phyloP scores from a whole-genome alignment of 1,139 yeast species.

The Suhomyces coccinellae region DNA sequence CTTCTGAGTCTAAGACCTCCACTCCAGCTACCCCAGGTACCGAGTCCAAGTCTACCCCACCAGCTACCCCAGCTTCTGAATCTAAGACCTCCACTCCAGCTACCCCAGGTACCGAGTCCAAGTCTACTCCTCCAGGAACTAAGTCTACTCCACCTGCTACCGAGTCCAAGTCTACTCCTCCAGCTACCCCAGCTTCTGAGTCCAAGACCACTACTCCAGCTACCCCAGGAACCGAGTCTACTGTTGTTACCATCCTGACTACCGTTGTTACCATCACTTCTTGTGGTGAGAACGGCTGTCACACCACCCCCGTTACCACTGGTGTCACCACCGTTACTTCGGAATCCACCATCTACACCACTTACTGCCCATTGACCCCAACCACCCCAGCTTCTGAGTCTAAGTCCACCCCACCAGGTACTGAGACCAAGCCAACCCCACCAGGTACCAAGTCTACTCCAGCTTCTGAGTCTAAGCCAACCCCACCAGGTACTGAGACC shows the following conservation, averaged over 20 bases:
- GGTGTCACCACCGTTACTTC: constrained; percentile 34
- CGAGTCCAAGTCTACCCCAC: not conserved
- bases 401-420: not conserved
- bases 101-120: constrained; percentile 1
- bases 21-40: not conserved
- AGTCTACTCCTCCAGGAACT: not conserved
- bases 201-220: constrained; percentile 3
- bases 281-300: constrained; percentile 30
- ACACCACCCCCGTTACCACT: constrained; percentile 32
- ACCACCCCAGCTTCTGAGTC: not conserved
- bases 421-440: not conserved
- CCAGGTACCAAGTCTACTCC: not conserved
- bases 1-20: not conserved
- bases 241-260: constrained; percentile 12
- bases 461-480: not conserved
- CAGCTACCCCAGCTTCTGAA: constrained; percentile 3
- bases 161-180: constrained; percentile 1
- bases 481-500: not conserved
- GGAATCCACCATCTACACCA: constrained; percentile 25
- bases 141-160: constrained; percentile 1
- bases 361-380: constrained; percentile 29
- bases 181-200: constrained; percentile 3
- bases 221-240: not conserved
- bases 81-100: not conserved
- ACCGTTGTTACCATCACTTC: constrained; percentile 31